Evolutionary conservation across 495 filamentous ascomycete genomes (phyloP), one percentile per base, ranked within the genome.

Genomic region (Penicillium herquei): DNA sequence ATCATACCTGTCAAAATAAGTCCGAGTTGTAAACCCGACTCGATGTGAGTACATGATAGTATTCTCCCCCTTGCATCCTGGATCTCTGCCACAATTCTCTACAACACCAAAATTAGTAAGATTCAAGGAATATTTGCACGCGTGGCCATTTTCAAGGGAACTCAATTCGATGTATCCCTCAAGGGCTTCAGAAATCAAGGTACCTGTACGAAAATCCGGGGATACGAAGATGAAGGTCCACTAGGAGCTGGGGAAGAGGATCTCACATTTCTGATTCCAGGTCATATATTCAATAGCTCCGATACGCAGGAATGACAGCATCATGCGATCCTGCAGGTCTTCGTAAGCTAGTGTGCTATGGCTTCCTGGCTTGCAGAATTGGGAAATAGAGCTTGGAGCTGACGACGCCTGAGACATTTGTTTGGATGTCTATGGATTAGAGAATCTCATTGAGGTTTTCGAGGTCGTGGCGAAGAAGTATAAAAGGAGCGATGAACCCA

Each of bases 331-430:
- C 43, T 46, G 43, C 43, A 32, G 26, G 43, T 14, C 10, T 17
- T 46, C 43, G 43, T 46, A 21, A 46, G 43, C 43, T 32, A 46
- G 10, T n/a, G 3, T 32, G 26, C 13, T 13, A 32, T 46, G 43
- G 43, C 13, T 46, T 46, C 26, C 21, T 46, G 26, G 43, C 43
- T 46, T 46, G 43, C 43, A 46, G 43, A 33, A 31, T 46, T 33
- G 43, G 43, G 18, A 21, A 31, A 14, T 32, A 2, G 26, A 46
- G 9, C 11, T n/a, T 12, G 26, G 31, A 32, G 43, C 43, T 46
- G 43, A 46, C 43, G 43, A 46, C 43, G 43, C 13, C 43, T 33
- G 43, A 46, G 43, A 46, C 43, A 46, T 46, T 44, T 42, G 21
- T 11, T 11, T 21, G 13, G 26, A 21, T 1, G 11, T 44, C 39